Percentiles rank a stretch among this genome's conserved stretches.
Evolutionary conservation across 2,329 filamentous ascomycete species (phyloP).

Genomic region (Metarhizium rileyi): DNA sequence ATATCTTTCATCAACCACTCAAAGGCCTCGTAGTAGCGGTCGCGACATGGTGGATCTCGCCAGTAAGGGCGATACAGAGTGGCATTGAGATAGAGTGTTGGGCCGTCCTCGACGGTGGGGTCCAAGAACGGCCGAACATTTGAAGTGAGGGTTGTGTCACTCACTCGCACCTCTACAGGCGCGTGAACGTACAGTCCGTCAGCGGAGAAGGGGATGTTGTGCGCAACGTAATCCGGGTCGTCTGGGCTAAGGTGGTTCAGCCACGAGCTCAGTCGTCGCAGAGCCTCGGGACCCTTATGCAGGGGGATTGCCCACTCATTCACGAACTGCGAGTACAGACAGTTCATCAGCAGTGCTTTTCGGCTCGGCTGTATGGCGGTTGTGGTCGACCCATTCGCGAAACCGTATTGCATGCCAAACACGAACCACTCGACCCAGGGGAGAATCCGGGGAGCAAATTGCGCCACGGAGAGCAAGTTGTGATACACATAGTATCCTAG

Average conservation of each 20-base stretch:
- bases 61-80: constrained; percentile 79
- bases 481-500: constrained; percentile 89
- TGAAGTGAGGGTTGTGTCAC: constrained; percentile 47
- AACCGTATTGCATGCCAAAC: constrained; percentile 96
- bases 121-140: constrained; percentile 48
- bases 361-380: constrained; percentile 73
- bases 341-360: constrained; percentile 86
- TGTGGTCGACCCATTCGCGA: constrained; percentile 57
- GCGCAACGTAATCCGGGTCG: constrained; percentile 53
- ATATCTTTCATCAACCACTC: constrained; percentile 85
- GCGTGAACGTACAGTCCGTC: constrained; percentile 75
- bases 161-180: constrained; percentile 85
- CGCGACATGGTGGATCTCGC: constrained; percentile 64
- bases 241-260: constrained; percentile 53
- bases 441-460: constrained; percentile 67
- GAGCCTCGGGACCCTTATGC: constrained; percentile 74
- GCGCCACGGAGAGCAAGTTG: constrained; percentile 72
- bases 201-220: constrained; percentile 71
- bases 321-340: constrained; percentile 94
- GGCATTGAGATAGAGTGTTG: constrained; percentile 81
- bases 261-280: constrained; percentile 78
- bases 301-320: constrained; percentile 97
- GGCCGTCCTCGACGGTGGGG: constrained; percentile 55
- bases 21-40: constrained; percentile 79
- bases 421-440: constrained; percentile 94